Base-by-base conservation (phyloP, 768 basidiomycete species). In the Suillus subalutaceus region DNA sequence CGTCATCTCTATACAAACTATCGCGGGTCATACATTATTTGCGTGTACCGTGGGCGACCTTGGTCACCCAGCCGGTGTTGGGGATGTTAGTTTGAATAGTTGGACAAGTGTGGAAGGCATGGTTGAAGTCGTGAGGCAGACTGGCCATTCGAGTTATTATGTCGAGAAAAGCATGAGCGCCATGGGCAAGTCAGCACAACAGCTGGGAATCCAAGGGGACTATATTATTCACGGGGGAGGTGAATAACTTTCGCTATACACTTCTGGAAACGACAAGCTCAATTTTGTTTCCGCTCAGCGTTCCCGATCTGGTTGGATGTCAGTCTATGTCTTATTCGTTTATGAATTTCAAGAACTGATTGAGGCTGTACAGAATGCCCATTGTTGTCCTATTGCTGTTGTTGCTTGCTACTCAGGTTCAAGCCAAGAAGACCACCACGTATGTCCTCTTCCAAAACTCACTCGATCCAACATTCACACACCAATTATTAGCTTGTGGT, bases 281-380 rank as follows among this genome's bases (percentile, higher is more conserved):
- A 70, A 65, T 23, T 62, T 56, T 40, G 38, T n/a, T 60, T 61
- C 65, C 46, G 20, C 65, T 32, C 68, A 94, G 92, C 92, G 0
- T 93, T 92, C 82, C 92, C 92, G 5, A 88, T 94, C 69, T 94
- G 92, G 91, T 78, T 94, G 65, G 89, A 93, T 83, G 92, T 90
- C 74, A 71, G 76, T 65, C 32, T 23, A 53, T 30, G 16, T 32
- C 20, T 53, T 40, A 48, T 41, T 48, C 43, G 23, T 55, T 37
- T 53, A 59, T 43, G 59, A 43, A 35, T 38, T 53, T 63, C 44
- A 56, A 64, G 55, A 63, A 52, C 57, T 61, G 61, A 62, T 62
- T 4, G 20, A 69, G 26, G 35, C 44, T 56, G 62, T 20, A 53
- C 69, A 94, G 92, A 92, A 91, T 66, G 90, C 90, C 16, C 87